Base-by-base conservation (phyloP, 345 rosid genomes). In the Raphanus sativus region DNA sequence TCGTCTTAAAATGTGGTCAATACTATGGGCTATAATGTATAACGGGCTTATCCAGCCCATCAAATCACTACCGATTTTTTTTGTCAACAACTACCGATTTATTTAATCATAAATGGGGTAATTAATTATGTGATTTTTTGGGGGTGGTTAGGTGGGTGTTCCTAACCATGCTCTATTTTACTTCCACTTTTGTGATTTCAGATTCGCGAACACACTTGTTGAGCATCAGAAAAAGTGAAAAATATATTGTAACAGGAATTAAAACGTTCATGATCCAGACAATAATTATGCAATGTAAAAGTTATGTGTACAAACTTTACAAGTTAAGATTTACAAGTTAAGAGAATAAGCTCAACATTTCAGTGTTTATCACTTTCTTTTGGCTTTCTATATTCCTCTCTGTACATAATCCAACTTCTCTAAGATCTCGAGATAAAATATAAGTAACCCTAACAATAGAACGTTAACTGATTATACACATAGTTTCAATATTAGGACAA, bases 381-480 rank as follows among this genome's bases (percentile, higher is more conserved):
- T 34, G 15, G 38, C 6, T 59, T 70, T 70, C 11, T 58, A 62
- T 62, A 32, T 58, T 36, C 13, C 15, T 60, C 34, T 60, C 55
- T 50, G 17, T 55, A 76, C 70, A 76, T 62, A 25, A 34, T 63
- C n/a, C 36, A 77, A 28, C 28, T 50, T 32, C 36, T 71, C 63
- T 42, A 71, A 71, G 40, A 67, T 45, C 73, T 33, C 25, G 69
- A 66, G 73, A 72, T 77, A 71, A 71, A 59, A 77, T 58, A 71
- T 58, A 71, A 65, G 2, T 55, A 30, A 42, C 62, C 52, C 62
- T 71, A 56, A 77, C 73, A 72, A 73, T 73, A 67, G 15, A 73
- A 7, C 62, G 55, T 50, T 28, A 36, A 21, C 33, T 36, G 55
- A 50, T 80, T 74, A 13, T 80, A 33, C 32, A 80, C 68, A 69